phyloP scores from a whole-genome alignment of 1,284 basidiomycete species.

The Moniliella sp. region DNA sequence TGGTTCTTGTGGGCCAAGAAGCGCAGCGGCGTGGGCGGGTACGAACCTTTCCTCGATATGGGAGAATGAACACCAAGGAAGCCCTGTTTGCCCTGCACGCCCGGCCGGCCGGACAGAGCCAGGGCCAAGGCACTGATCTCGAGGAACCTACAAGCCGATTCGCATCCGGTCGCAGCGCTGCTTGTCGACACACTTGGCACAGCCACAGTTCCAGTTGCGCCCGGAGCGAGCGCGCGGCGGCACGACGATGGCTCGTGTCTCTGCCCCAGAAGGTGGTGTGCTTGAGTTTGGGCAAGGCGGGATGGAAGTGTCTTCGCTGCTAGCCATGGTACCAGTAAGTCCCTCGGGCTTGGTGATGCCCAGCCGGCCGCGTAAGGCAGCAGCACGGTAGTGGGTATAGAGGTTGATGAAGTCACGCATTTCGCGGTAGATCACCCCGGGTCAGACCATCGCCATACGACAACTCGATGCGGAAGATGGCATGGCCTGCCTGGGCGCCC shows the following conservation, averaged over 20 bases:
- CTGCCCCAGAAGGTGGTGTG: no score
- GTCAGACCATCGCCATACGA: conserved; percentile 86
- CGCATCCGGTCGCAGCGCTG: conserved; percentile 90
- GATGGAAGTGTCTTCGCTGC: no score
- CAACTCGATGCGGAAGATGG: conserved; percentile 77
- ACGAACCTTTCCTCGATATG: conserved; percentile 32
- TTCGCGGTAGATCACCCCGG: conserved; percentile 85
- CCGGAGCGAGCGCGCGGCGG: no score
- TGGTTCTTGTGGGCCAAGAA: no score
- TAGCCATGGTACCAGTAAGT: no score
- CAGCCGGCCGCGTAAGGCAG: conserved; percentile 34
- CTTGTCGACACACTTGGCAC: conserved; percentile 48
- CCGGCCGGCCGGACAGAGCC: conserved; percentile 58
- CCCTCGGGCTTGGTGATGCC: no score
- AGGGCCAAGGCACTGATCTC: conserved; percentile 79
- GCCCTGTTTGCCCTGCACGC: conserved; percentile 59
- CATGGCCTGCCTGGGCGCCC: conserved; percentile 58
- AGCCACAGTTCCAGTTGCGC: conserved; percentile 75
- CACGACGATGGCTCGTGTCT: no score
- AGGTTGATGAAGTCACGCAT: conserved; percentile 74
- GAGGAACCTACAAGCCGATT: conserved; percentile 84
- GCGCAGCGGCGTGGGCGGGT: no score
- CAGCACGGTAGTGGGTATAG: conserved; percentile 72
- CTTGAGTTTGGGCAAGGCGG: no score
- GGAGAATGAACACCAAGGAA: conserved; percentile 42